A percentile compares a stretch with the other conserved stretches of the same genome.
These are phyloP conservation scores for Aeschynomene evenia DNA, from an alignment of 306 rosid genomes.

Conservation along the genomic window DNA sequence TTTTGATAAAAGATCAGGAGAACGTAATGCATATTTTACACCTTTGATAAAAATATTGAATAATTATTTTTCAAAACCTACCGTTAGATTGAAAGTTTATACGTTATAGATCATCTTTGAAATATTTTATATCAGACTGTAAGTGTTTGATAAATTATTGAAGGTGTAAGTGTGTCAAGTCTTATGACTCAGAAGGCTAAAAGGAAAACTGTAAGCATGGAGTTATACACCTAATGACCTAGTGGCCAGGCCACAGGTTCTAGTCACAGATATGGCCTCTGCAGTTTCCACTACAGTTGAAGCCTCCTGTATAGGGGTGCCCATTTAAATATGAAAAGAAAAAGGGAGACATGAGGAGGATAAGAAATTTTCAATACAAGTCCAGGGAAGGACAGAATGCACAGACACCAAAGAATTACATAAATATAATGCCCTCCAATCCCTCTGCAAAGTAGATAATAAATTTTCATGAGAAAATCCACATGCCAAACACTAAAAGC, in stretches of 20 bases:
- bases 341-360: background rate
- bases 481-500: background rate
- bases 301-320: background rate
- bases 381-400: background rate
- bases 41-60: no score
- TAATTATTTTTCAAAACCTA: no score
- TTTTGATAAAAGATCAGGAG: slow-evolving; percentile 1
- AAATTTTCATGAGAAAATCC: background rate
- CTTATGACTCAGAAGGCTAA: no score
- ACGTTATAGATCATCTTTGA: no score
- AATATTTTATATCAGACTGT: no score
- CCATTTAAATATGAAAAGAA: background rate
- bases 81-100: no score
- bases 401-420: background rate
- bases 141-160: no score
- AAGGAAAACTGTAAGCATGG: no score
- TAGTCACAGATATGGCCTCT: background rate
- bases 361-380: slow-evolving; percentile 9
- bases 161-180: no score
- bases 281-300: background rate
- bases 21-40: no score
- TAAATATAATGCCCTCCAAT: background rate
- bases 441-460: background rate
- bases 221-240: background rate
- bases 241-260: background rate